Percentiles rank a stretch among this genome's conserved stretches.
Conservation (phyloP, 805 yeast species). For the Sugiyamaella marilandica region DNA sequence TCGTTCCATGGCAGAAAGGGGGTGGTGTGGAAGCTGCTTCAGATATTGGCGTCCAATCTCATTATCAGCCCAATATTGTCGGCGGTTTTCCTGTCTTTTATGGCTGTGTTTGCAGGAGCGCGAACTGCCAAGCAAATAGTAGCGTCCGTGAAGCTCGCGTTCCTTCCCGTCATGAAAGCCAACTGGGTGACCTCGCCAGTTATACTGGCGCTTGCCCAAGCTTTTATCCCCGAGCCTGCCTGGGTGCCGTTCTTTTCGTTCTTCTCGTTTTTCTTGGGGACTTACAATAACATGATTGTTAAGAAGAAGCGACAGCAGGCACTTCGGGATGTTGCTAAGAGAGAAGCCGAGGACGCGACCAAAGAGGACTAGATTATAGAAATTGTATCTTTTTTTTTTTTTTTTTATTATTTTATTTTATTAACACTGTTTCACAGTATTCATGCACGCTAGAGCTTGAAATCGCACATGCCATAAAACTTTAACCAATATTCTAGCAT, state of each 20-base stretch:
- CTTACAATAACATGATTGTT: slow-evolving; percentile 36
- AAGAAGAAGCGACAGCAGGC: slow-evolving; percentile 25
- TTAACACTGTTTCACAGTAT: too few relatives aligned
- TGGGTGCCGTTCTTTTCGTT: slow-evolving; percentile 40
- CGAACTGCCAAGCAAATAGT: slow-evolving; percentile 26
- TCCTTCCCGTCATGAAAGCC: slow-evolving; percentile 32
- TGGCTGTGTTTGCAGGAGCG: slow-evolving; percentile 37
- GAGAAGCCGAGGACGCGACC: not conserved
- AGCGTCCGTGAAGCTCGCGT: slow-evolving; percentile 28
- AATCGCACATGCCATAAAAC: too few relatives aligned
- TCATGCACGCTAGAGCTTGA: too few relatives aligned
- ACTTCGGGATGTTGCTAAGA: slow-evolving; percentile 1
- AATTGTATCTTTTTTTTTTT: too few relatives aligned
- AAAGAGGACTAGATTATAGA: not conserved
- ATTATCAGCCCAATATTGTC: slow-evolving; percentile 32
- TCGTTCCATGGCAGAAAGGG: slow-evolving; percentile 32
- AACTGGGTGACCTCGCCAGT: slow-evolving; percentile 37
- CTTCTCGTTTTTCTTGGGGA: slow-evolving; percentile 35
- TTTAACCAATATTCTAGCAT: too few relatives aligned
- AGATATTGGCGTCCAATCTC: slow-evolving; percentile 35
- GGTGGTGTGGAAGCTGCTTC: slow-evolving; percentile 28
- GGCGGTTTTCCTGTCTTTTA: slow-evolving; percentile 31
- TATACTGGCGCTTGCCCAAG: slow-evolving; percentile 35
- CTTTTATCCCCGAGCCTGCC: slow-evolving; percentile 34
- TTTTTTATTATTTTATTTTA: too few relatives aligned